A percentile compares a stretch with the other conserved stretches of the same genome.
Evolutionary conservation across 176 grass and related monocot genomes (phyloP).

Genomic region (Otatea glauca): DNA sequence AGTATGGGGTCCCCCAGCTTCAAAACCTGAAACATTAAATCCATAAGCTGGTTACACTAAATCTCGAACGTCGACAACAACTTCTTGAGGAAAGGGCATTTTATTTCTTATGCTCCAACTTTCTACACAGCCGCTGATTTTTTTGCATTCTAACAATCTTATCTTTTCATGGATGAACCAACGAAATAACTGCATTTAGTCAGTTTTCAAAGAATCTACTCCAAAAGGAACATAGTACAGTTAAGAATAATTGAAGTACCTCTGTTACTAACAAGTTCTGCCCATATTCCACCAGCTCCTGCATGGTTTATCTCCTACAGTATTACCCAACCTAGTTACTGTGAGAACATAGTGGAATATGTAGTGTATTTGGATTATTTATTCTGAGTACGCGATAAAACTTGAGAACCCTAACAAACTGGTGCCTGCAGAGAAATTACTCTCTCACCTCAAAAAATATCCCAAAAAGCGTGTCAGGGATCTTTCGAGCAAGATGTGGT

Average conservation of each 20-base stretch:
- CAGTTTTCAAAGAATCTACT: not conserved
- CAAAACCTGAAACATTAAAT: conserved; percentile 66
- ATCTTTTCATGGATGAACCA: not conserved
- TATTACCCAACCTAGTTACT: conserved; percentile 1
- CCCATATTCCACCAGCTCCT: conserved; percentile 96
- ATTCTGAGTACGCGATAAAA: not conserved
- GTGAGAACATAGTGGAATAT: not conserved
- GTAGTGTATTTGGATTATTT: not conserved
- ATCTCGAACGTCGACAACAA: not conserved
- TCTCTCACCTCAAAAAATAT: conserved; percentile 89
- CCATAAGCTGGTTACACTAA: not conserved
- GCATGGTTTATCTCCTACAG: conserved; percentile 97
- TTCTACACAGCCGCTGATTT: not conserved
- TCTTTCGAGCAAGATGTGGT: conserved; percentile 52
- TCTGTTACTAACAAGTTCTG: conserved; percentile 92
- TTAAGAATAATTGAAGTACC: conserved; percentile 58
- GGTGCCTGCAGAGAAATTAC: not conserved
- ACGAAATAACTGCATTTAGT: not conserved
- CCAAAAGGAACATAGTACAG: not conserved
- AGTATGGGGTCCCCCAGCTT: conserved; percentile 85
- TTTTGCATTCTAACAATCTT: not conserved
- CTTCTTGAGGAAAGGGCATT: not conserved
- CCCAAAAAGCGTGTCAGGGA: conserved; percentile 84
- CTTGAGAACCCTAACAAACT: not conserved
- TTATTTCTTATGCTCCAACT: not conserved